These are phyloP conservation scores for Russula earlei DNA, from an alignment of 768 basidiomycete species.

Conservation along the genomic window DNA sequence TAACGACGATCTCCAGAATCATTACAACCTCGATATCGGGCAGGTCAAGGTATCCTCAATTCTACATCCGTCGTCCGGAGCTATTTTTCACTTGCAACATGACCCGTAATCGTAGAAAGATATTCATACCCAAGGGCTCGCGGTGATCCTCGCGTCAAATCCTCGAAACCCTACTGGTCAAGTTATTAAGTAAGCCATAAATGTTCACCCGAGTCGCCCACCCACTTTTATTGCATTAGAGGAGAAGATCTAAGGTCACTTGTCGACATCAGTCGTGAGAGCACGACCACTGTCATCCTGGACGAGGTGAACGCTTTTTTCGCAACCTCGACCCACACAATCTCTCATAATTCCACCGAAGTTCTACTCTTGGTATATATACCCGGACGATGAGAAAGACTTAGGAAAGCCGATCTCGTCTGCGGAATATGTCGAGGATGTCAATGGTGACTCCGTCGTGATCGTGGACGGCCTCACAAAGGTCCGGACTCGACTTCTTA, in stretches of 20 bases:
- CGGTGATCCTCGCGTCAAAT: conserved; percentile 83
- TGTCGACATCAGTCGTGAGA: conserved; percentile 60
- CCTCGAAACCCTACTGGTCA: conserved; percentile 98
- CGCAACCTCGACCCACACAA: not conserved
- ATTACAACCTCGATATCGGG: conserved; percentile 71
- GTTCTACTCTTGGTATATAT: conserved; percentile 96
- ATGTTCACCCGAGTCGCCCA: not conserved
- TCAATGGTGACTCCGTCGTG: conserved; percentile 75
- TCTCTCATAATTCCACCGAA: conserved; percentile 25
- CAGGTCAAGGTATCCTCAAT: conserved; percentile 52
- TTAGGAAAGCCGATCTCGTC: conserved; percentile 73
- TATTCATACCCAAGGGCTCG: conserved; percentile 72
- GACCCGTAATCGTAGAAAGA: conserved; percentile 43
- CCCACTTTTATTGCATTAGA: conserved; percentile 26
- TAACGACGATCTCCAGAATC: conserved; percentile 33
- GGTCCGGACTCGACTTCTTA: conserved; percentile 30
- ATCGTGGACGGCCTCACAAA: conserved; percentile 93
- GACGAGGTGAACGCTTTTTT: conserved; percentile 53
- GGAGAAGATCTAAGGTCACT: conserved; percentile 78
- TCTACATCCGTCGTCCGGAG: not conserved
- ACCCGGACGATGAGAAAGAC: conserved; percentile 67
- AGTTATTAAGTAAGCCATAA: conserved; percentile 45
- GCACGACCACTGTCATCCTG: conserved; percentile 67
- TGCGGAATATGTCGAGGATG: conserved; percentile 78
- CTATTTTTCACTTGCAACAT: not conserved